Base-by-base conservation (phyloP, 805 yeast genomes). In the Candida dendrica region DNA sequence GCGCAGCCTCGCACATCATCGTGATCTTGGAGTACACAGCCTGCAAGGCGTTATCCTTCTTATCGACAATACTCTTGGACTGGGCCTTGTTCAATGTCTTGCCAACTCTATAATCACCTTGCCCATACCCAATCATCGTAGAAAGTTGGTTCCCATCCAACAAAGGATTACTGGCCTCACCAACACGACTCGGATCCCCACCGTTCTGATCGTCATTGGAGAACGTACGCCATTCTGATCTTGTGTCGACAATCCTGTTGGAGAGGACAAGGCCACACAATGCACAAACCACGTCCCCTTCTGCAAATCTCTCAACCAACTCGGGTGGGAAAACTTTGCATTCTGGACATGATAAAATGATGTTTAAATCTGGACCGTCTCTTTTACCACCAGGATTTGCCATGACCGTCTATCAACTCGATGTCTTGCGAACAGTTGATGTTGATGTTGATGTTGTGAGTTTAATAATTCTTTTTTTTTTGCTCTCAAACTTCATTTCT, bases 151-250 rank as follows among this genome's bases (percentile, higher is more conserved):
- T 91, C 17, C 95, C 84, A 57, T 90, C 97, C 51, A 93, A 72
- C 42, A 90, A 68, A 9, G 97, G 96, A 59, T 90, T 90, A 15
- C 89, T 81, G 5, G 97, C 97, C 59, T 90, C 97, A 63, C 98
- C 98, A 48, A 91, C 98, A 85, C 98, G 98, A 50, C 93, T 82
- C 4, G 98, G 98, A 61, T 91, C 98, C 63, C 89, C 97, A 54
- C 95, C 95, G 53, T 91, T 93, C 62, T 91, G 98, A 63, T 91
- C 98, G 61, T 91, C 98, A 59, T 93, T 93, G 45, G 95, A 83
- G 62, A 91, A 91, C 2, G 98, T 93, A 70, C 98, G 85, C 98
- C 98, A 91, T 70, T 91, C 98, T 1, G 96, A 87, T 51, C 98
- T 74, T 4, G 95, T 90, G 57, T 91, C 98, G 26, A 91, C 96